Conservation (phyloP, 2,329 filamentous ascomycete genomes). For the Leptosphaerulina australis region DNA sequence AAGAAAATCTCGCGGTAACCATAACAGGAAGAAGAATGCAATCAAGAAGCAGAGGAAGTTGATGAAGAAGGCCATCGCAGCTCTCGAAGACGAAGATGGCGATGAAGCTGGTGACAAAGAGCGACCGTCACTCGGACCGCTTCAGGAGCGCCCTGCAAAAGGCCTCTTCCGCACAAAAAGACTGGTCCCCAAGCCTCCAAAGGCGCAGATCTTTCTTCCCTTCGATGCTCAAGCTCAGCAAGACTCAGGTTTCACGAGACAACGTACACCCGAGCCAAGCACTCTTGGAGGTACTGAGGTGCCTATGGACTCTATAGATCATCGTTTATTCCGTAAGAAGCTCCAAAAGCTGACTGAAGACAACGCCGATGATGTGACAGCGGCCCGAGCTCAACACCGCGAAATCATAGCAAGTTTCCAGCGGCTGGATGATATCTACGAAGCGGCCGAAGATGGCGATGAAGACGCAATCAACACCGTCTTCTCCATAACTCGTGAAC, state of each 20-base stretch:
- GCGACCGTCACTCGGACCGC: slow-evolving; percentile 26
- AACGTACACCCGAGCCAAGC: slow-evolving; percentile 13
- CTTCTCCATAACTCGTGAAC: slow-evolving; percentile 63
- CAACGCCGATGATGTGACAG: slow-evolving; percentile 51
- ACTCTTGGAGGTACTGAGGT: slow-evolving; percentile 40
- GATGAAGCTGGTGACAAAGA: slow-evolving; percentile 20
- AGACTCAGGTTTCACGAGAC: not conserved
- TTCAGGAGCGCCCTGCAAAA: slow-evolving; percentile 33
- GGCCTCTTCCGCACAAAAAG: slow-evolving; percentile 40
- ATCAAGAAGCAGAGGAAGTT: slow-evolving; percentile 34
- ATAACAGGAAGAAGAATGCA: slow-evolving; percentile 35
- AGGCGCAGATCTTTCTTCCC: slow-evolving; percentile 39
- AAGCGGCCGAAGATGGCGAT: slow-evolving; percentile 56
- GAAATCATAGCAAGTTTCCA: slow-evolving; percentile 51
- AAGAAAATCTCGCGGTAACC: slow-evolving; percentile 37
- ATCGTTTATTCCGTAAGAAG: slow-evolving; percentile 37
- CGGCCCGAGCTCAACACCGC: slow-evolving; percentile 42
- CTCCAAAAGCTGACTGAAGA: slow-evolving; percentile 35
- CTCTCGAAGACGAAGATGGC: slow-evolving; percentile 26
- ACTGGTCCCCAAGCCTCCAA: slow-evolving; percentile 21
- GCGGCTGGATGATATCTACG: slow-evolving; percentile 52
- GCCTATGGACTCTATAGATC: slow-evolving; percentile 36
- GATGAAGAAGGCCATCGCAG: slow-evolving; percentile 33
- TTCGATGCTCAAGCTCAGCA: slow-evolving; percentile 25
- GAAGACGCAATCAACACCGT: slow-evolving; percentile 60